A percentile compares a stretch with the other conserved stretches of the same genome.
phyloP scores from a whole-genome alignment of 2,329 filamentous ascomycete genomes.

The Colletotrichum magnum region DNA sequence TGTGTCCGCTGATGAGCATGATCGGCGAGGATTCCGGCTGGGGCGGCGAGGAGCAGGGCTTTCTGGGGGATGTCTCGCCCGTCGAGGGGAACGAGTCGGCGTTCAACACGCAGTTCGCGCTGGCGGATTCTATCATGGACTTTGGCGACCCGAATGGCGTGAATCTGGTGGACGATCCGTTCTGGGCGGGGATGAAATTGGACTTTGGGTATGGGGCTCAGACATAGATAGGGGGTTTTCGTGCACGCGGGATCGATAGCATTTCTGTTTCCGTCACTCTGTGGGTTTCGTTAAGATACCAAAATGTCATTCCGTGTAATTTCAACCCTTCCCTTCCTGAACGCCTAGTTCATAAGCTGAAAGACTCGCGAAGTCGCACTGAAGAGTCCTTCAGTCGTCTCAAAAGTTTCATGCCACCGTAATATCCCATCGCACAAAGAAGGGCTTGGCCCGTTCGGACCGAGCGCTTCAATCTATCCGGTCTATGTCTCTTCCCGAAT shows the following conservation, averaged over 20 bases:
- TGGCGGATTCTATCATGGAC: slow-evolving; percentile 31
- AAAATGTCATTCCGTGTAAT: neutral
- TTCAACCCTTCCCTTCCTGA: neutral
- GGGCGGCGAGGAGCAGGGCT: slow-evolving; percentile 2
- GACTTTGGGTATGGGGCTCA: slow-evolving; percentile 17
- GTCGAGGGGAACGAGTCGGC: slow-evolving; percentile 18
- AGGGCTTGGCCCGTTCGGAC: too few relatives aligned
- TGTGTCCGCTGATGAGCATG: slow-evolving; percentile 34
- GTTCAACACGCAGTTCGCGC: slow-evolving; percentile 35
- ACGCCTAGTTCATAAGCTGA: neutral
- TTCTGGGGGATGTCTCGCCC: neutral
- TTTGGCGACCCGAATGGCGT: neutral
- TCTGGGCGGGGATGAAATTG: slow-evolving; percentile 30
- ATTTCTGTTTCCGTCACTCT: neutral
- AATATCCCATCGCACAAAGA: neutral
- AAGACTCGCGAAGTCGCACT: too few relatives aligned
- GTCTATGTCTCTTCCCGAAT: neutral
- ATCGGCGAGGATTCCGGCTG: slow-evolving; percentile 18
- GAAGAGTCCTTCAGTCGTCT: neutral
- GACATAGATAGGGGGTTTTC: neutral
- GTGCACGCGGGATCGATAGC: neutral
- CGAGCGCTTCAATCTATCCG: neutral
- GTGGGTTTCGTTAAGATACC: too few relatives aligned
- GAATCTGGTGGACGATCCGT: slow-evolving; percentile 28
- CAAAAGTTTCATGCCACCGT: neutral